phyloP scores from a whole-genome alignment of 306 rosid species.

The Quercus suber region DNA sequence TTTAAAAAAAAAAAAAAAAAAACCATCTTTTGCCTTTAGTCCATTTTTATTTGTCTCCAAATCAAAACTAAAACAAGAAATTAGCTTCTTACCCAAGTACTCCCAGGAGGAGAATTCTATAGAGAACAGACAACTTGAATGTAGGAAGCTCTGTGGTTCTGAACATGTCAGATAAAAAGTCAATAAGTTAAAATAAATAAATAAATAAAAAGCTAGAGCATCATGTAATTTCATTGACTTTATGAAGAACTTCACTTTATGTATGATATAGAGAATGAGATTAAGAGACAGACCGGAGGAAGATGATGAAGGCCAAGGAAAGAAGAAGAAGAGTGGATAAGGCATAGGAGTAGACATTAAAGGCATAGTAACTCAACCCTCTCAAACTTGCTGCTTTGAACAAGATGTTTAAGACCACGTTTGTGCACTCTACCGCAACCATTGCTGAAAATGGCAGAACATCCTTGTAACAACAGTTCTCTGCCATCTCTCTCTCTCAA shows the following conservation, averaged over 20 bases:
- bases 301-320: slow-evolving; percentile 39
- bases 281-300: not conserved
- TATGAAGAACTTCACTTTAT: not conserved
- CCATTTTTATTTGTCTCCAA: not conserved
- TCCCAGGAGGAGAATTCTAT: slow-evolving; percentile 38
- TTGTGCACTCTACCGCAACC: slow-evolving; percentile 42
- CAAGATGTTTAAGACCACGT: slow-evolving; percentile 40
- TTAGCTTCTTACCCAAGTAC: slow-evolving; percentile 39
- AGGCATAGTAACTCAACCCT: slow-evolving; percentile 51
- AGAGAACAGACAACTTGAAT: slow-evolving; percentile 24
- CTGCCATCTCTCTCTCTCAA: slow-evolving; percentile 12
- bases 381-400: slow-evolving; percentile 52
- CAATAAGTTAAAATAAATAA: not conserved
- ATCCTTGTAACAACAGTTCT: slow-evolving; percentile 26
- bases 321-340: slow-evolving; percentile 44
- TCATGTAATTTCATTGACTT: not conserved
- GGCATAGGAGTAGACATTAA: slow-evolving; percentile 43
- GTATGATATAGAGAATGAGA: not conserved
- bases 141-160: slow-evolving; percentile 50
- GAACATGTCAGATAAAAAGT: not conserved
- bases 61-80: not conserved
- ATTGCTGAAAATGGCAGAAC: slow-evolving; percentile 46
- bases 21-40: not conserved
- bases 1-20: not conserved
- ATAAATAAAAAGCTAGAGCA: not conserved